These are phyloP conservation scores for Aspergillus novoparasiticus DNA, from an alignment of 2,329 filamentous ascomycete genomes.

Conservation along the genomic window DNA sequence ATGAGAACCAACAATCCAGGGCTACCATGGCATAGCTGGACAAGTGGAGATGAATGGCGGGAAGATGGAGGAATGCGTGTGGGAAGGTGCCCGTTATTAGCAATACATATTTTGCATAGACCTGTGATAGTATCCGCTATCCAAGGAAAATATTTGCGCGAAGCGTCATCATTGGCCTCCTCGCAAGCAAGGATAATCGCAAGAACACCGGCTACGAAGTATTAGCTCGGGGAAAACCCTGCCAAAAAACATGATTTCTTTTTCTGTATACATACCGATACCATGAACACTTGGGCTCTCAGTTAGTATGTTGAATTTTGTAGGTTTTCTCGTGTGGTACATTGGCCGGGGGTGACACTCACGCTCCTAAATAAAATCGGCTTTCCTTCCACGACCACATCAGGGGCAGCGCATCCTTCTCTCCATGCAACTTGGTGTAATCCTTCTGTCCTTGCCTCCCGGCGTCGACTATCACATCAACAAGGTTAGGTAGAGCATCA, in stretches of 20 bases:
- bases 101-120: conserved; percentile 39
- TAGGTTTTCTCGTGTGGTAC: neutral
- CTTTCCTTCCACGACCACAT: conserved; percentile 46
- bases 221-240: neutral
- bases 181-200: conserved; percentile 39
- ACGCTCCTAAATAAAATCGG: conserved; percentile 42
- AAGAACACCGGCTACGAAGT: conserved; percentile 38
- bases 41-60: conserved; percentile 30
- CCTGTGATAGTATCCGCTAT: conserved; percentile 41
- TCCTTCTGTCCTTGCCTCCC: conserved; percentile 36
- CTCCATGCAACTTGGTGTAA: conserved; percentile 33
- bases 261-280: conserved; percentile 21
- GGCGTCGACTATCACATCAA: conserved; percentile 36
- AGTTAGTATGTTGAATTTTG: conserved; percentile 2
- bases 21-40: conserved; percentile 47
- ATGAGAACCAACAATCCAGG: conserved; percentile 43
- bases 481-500: conserved; percentile 31
- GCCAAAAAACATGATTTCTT: too few species aligned
- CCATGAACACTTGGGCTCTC: conserved; percentile 30
- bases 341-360: conserved; percentile 19
- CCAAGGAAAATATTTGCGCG: conserved; percentile 28
- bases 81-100: conserved; percentile 41
- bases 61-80: conserved; percentile 35
- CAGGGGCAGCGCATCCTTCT: conserved; percentile 36
- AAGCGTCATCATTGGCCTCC: conserved; percentile 29